Evolutionary conservation across 257 asterid species (phyloP).

Genomic region (Scutellaria minor): DNA sequence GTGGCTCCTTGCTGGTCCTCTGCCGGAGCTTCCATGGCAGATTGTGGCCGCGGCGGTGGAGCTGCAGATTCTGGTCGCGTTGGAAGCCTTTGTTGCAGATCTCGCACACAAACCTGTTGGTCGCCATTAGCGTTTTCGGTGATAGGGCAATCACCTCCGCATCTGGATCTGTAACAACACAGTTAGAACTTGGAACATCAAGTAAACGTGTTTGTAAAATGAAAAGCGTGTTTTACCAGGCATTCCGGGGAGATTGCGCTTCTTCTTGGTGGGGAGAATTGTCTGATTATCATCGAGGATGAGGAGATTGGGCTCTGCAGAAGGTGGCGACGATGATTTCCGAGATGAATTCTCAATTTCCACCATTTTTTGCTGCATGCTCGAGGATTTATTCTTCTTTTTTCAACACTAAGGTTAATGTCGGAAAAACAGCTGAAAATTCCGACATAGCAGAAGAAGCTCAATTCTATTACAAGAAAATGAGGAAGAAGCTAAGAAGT

Average conservation of each 20-base stretch:
- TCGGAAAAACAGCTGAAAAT: not conserved
- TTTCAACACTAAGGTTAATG: not conserved
- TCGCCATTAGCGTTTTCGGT: conserved; percentile 73
- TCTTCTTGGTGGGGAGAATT: conserved; percentile 54
- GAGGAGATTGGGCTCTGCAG: conserved; percentile 31
- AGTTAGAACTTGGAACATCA: too few relatives aligned
- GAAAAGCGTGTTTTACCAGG: conserved; percentile 60
- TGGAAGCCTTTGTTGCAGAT: conserved; percentile 94
- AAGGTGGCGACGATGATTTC: conserved; percentile 35
- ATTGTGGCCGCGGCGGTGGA: conserved; percentile 91
- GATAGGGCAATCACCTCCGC: conserved; percentile 89
- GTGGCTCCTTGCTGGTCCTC: conserved; percentile 57
- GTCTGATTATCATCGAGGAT: conserved; percentile 7
- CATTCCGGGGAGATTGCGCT: conserved; percentile 92
- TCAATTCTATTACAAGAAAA: too few relatives aligned
- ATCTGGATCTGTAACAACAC: conserved; percentile 67
- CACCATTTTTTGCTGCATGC: conserved; percentile 42
- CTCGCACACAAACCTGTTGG: conserved; percentile 88
- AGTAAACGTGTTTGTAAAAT: too few relatives aligned
- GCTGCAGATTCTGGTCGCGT: conserved; percentile 91
- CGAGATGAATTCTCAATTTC: conserved; percentile 51
- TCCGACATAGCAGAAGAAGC: not conserved
- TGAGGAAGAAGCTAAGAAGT: not conserved
- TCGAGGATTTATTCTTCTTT: not conserved
- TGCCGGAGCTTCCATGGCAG: conserved; percentile 94